Base-by-base conservation (phyloP, 306 rosid species). In the Sophora flavescens region DNA sequence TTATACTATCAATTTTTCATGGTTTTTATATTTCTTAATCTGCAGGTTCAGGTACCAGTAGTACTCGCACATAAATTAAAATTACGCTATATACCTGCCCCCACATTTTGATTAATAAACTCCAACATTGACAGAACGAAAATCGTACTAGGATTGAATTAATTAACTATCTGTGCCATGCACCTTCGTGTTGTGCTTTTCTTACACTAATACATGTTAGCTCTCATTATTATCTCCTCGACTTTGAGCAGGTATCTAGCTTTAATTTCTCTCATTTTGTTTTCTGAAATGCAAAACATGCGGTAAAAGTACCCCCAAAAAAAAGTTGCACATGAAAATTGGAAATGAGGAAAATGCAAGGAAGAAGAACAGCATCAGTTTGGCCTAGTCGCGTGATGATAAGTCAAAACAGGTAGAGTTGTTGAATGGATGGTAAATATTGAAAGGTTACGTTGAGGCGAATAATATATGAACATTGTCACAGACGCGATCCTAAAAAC, bases 401-500 rank as follows among this genome's bases (percentile, higher is more conserved):
- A 67, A 67, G 18, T 67, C 58, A 53, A 51, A 70, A 14, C 17
- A 35, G 17, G 6, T 45, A 4, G 18, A 45, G 22, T 26, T 26
- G 56, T 12, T 66, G 54, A 12, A 17, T 1, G 41, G 13, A 63
- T 63, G 22, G 53, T 42, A 17, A 35, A 17, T 35, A 41, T 51
- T 16, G 48, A 51, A 69, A 47, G 16, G 52, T 52, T 7, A 69
- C 51, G 63, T 15, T 70, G 11, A 15, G 13, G 4, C 3, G 45
- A 33, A 35, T 18, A 15, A 15, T 18, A 33, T 2, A 6, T 2
- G 3, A 45, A 10, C 13, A 17, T 13, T 26, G 72, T 36, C 2
- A 11, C 11, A 1, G 8, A 50, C 42, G 80, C 30, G 76, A 79
- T 80, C 79, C 75, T 32, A 36, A 42, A 68, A 70, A 18, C 16